Evolutionary conservation across 2,329 filamentous ascomycete genomes (phyloP).

Genomic region (Thelonectria rubi): DNA sequence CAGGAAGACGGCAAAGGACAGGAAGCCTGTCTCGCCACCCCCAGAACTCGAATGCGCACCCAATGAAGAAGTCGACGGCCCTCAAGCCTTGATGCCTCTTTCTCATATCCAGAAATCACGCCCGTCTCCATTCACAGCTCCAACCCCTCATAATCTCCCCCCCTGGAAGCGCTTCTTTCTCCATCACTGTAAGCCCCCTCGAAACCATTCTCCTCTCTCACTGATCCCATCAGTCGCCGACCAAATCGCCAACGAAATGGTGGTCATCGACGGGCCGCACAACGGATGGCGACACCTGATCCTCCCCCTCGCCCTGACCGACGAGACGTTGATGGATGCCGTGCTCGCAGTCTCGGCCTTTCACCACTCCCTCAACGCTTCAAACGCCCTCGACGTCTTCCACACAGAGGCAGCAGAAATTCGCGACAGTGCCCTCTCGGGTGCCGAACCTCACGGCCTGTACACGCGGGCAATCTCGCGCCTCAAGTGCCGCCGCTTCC

Average conservation of each 20-base stretch:
- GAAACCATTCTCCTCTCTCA: neutral
- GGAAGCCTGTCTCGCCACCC: no score
- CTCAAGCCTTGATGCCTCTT: neutral
- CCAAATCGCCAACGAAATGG: slow-evolving; percentile 25
- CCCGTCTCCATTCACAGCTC: neutral
- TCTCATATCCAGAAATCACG: neutral
- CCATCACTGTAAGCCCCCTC: neutral
- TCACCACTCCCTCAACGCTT: slow-evolving; percentile 23
- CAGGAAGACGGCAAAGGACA: neutral
- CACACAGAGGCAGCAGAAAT: neutral
- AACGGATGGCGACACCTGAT: slow-evolving; percentile 27
- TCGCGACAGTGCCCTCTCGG: neutral
- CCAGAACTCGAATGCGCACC: no score
- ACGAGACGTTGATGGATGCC: slow-evolving; percentile 21
- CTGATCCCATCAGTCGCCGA: slow-evolving; percentile 17
- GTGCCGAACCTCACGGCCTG: neutral
- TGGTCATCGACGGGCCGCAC: slow-evolving; percentile 25
- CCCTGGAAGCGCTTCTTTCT: neutral
- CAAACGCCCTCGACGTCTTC: neutral
- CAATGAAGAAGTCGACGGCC: no score
- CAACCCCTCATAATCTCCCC: neutral
- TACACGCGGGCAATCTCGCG: slow-evolving; percentile 21
- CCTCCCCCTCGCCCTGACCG: slow-evolving; percentile 18
- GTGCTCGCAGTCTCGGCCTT: slow-evolving; percentile 35
- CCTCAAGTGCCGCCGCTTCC: slow-evolving; percentile 14